A percentile compares a stretch with the other conserved stretches of the same genome.
Evolutionary conservation across 805 yeast species (phyloP).

Genomic region (Clavispora asparagi): DNA sequence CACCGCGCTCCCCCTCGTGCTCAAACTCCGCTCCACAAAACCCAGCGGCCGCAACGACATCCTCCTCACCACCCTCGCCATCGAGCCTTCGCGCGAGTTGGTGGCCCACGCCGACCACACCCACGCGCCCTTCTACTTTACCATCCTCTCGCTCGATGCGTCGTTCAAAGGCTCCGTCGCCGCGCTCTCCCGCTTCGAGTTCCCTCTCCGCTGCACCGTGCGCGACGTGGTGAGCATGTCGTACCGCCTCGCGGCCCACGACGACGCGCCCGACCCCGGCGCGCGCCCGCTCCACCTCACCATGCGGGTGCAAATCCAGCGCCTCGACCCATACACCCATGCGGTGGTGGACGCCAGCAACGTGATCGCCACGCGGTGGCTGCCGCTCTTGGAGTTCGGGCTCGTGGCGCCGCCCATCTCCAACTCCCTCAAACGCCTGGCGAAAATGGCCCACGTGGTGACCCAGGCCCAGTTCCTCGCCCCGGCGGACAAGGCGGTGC

Average conservation of each 20-base stretch:
- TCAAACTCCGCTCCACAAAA: slow-evolving; percentile 42
- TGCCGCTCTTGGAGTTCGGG: slow-evolving; percentile 35
- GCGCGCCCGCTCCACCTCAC: background rate
- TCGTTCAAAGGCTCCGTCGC: slow-evolving; percentile 26
- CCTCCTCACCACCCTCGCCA: slow-evolving; percentile 43
- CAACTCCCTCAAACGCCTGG: slow-evolving; percentile 28
- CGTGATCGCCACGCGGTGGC: slow-evolving; percentile 33
- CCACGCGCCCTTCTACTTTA: slow-evolving; percentile 12
- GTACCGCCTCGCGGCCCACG: slow-evolving; percentile 20
- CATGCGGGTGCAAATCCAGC: background rate
- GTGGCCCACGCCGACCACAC: background rate
- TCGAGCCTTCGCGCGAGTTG: slow-evolving; percentile 43
- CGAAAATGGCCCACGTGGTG: slow-evolving; percentile 14
- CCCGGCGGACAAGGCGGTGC: background rate
- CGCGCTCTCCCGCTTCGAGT: slow-evolving; percentile 10
- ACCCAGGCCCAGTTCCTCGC: slow-evolving; percentile 12
- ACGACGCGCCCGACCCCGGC: slow-evolving; percentile 6
- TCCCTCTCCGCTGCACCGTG: slow-evolving; percentile 7
- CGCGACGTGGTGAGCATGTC: slow-evolving; percentile 9
- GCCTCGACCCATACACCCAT: background rate
- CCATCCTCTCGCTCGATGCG: slow-evolving; percentile 19
- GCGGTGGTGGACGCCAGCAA: slow-evolving; percentile 17
- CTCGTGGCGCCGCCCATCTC: slow-evolving; percentile 35
- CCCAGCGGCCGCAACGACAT: slow-evolving; percentile 44
- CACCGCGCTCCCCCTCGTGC: slow-evolving; percentile 35